These are phyloP conservation scores for Lepiota venenata DNA, from an alignment of 768 basidiomycete genomes.

Conservation along the genomic window DNA sequence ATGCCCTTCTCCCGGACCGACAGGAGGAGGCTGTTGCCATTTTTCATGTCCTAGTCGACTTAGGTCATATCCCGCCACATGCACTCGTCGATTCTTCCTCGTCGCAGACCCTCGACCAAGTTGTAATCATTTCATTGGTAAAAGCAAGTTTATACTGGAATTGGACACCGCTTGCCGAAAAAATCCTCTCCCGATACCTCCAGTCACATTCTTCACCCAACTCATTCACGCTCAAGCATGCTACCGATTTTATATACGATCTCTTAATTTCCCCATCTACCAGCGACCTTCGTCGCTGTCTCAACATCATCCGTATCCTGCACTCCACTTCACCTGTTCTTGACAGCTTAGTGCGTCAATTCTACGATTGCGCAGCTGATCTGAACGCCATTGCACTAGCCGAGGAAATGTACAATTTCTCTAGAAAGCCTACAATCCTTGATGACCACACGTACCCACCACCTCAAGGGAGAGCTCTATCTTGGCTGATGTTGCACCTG, in stretches of 20 bases:
- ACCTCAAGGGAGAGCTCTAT: constrained; percentile 42
- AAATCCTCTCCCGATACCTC: constrained; percentile 32
- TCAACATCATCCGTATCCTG: constrained; percentile 33
- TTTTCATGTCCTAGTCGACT: constrained; percentile 45
- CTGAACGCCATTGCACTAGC: constrained; percentile 31
- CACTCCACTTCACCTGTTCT: constrained; percentile 38
- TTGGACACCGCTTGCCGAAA: constrained; percentile 42
- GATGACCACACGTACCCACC: constrained; percentile 40
- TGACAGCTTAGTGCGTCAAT: constrained; percentile 38
- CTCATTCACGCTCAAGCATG: constrained; percentile 28
- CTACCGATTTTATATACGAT: constrained; percentile 40
- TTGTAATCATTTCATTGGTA: constrained; percentile 47
- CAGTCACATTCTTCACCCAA: constrained; percentile 13
- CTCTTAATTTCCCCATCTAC: constrained; percentile 29
- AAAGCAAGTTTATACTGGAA: constrained; percentile 53
- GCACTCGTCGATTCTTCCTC: constrained; percentile 36
- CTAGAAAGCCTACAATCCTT: constrained; percentile 30
- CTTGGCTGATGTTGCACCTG: constrained; percentile 54
- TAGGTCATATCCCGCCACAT: constrained; percentile 41
- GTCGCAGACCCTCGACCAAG: constrained; percentile 39
- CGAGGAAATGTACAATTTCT: constrained; percentile 42
- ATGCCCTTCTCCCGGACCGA: constrained; percentile 34
- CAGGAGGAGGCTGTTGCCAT: constrained; percentile 39
- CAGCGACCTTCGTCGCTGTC: constrained; percentile 35
- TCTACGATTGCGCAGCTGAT: constrained; percentile 39